These are phyloP conservation scores for Corylus avellana DNA, from an alignment of 306 rosid genomes.

Conservation along the genomic window DNA sequence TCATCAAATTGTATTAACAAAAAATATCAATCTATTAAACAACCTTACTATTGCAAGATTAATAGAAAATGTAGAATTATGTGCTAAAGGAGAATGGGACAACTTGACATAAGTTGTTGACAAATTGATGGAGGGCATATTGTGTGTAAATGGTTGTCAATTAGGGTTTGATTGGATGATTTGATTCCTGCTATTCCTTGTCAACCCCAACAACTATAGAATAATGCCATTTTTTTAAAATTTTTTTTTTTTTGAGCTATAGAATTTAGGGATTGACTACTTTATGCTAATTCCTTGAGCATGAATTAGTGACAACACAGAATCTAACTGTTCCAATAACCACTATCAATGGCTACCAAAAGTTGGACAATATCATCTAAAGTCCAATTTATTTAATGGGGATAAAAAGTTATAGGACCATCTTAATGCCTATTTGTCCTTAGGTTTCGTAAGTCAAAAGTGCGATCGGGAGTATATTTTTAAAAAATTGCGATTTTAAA, in stretches of 20 bases:
- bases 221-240: too few relatives aligned
- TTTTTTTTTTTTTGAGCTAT: neutral
- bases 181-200: neutral
- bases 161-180: neutral
- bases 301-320: neutral
- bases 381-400: neutral
- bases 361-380: neutral
- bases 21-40: too few relatives aligned
- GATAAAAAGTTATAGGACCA: neutral
- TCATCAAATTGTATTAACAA: too few relatives aligned
- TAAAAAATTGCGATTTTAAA: too few relatives aligned
- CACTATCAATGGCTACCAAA: neutral
- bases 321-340: neutral
- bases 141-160: slow-evolving; percentile 2
- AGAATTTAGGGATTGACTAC: neutral
- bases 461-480: too few relatives aligned
- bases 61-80: too few relatives aligned
- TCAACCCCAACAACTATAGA: neutral
- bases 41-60: too few relatives aligned
- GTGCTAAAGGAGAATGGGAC: too few relatives aligned
- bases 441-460: too few relatives aligned
- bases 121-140: too few relatives aligned
- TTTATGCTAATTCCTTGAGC: neutral
- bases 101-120: too few relatives aligned
- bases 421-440: too few relatives aligned